Base-by-base conservation (phyloP, 1,284 basidiomycete genomes). In the Marasmius sp. region DNA sequence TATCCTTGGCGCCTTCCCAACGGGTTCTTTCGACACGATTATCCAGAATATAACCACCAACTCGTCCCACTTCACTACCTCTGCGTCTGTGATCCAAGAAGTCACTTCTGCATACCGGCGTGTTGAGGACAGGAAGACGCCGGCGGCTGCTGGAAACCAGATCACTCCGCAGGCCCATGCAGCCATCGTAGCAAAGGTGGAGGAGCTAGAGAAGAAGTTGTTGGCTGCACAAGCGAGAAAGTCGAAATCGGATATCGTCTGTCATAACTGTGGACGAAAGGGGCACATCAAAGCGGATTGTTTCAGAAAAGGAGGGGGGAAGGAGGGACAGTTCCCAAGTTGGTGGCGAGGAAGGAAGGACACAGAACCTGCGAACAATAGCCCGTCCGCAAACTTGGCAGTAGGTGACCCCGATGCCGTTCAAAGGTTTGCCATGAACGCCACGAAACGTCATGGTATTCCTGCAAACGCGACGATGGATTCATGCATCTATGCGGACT, bases 321-420 rank as follows among this genome's bases (percentile, higher is more conserved):
- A 61, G 16, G 60, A 61, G 45, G 55, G 60, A 6, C 60, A 61
- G 20, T 61, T 58, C 37, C 60, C 60, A 4, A 18, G 38, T 6
- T 61, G 60, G 60, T 61, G 56, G 56, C 45, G 20, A 27, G 60
- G 60, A 11, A 61, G 54, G 56, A 51, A 48, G 20, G 60, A 61
- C 11, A 22, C 56, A 1, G 41, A n/a, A 3, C 27, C 59, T 6
- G 5, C 34, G n/a, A n/a, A n/a, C n/a, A n/a, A n/a, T n/a, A n/a
- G n/a, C 10, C 4, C 1, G 16, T 27, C 18, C 27, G 50, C 38
- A 6, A 54, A 34, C n/a, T 11, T 49, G 36, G 11, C 27, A 2
- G 39, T 58, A 5, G 54, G 43, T 0, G 54, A 61, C 9, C n/a
- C 48, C 6, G 43, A 27, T 27, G 27, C 27, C 27, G 27, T 27